Evolutionary conservation across 2,329 filamentous ascomycete genomes (phyloP), one percentile per base, ranked within the genome.

Genomic region (Xylariaceae sp.): DNA sequence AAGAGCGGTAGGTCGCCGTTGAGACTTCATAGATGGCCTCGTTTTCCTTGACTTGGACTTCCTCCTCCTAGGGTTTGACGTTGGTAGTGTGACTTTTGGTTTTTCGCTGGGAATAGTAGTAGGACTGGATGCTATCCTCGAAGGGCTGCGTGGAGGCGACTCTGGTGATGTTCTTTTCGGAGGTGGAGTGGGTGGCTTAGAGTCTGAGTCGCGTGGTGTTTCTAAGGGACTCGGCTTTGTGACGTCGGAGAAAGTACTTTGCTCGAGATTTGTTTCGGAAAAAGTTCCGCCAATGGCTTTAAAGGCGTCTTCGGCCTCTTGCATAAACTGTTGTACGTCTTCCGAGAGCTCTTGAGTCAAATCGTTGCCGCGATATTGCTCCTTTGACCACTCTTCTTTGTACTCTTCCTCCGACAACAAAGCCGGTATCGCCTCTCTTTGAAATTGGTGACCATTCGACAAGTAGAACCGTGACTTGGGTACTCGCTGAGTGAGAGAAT

Each of bases 301-400:
- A 65, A 80, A 80, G 31, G 78, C 76, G 54, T 76, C 71, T 56
- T 81, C 77, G 3, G 77, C 74, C 61, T 80, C 73, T 57, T 70
- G 68, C 46, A 79, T 76, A 57, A 81, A 70, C 57, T 74, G 69
- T 50, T 75, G 71, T 2, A 77, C 67, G 54, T 72, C 72, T 40
- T 73, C 67, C 9, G 70, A 71, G 60, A 70, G 37, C 59, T 60
- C 57, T 7, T 58, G 57, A 27, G 56, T 51, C 35, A 57, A 59
- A 47, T 46, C 57, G 35, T 47, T 60, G 32, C 49, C 50, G 39
- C 30, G 47, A 47, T 52, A 19, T 3, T 43, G 53, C 29, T 55
- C 57, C 19, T 58, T 59, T 52, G 61, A 54, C 2, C 41, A 41
- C 26, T 47, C 47, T 46, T 58, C 60, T 65, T 68, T 65, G 64